Percentiles rank a stretch among this genome's conserved stretches.
Conservation (phyloP, 495 filamentous ascomycete species). For the Penicillium manginii region DNA sequence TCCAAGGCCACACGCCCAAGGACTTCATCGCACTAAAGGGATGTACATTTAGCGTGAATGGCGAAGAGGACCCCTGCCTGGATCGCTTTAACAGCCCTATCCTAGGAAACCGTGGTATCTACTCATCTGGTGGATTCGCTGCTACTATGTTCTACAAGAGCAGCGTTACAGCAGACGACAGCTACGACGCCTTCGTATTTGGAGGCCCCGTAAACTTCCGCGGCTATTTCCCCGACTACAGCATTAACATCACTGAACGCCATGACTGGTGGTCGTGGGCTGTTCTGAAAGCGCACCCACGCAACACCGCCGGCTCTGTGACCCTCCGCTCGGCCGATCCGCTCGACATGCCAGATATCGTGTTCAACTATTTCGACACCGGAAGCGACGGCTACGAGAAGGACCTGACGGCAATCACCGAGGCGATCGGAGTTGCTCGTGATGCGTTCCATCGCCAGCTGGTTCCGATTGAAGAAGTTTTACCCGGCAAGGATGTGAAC, state of each 20-base stretch:
- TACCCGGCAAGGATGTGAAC: conserved; percentile 47
- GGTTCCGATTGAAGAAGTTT: conserved; percentile 42
- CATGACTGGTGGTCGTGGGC: conserved; percentile 53
- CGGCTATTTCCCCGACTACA: conserved; percentile 43
- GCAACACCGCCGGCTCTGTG: conserved; percentile 56
- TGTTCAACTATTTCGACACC: conserved; percentile 59
- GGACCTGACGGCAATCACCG: conserved; percentile 52
- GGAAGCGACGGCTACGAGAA: conserved; percentile 37
- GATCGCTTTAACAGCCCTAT: conserved; percentile 43
- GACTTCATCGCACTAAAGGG: conserved; percentile 46
- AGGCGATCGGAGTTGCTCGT: conserved; percentile 50
- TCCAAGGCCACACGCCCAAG: conserved; percentile 47
- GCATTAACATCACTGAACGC: conserved; percentile 27
- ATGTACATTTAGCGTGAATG: conserved; percentile 46
- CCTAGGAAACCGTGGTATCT: conserved; percentile 48
- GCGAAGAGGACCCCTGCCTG: conserved; percentile 50
- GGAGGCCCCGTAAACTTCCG: conserved; percentile 56
- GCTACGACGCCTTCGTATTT: conserved; percentile 56
- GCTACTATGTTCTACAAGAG: conserved; percentile 52
- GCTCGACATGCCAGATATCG: conserved; percentile 57
- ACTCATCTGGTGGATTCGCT: conserved; percentile 52
- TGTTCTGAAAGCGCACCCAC: conserved; percentile 56
- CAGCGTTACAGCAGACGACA: conserved; percentile 36
- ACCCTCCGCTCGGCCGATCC: conserved; percentile 53
- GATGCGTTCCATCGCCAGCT: conserved; percentile 38